These are phyloP conservation scores for Boletus rufocinnamomeus DNA, from an alignment of 768 basidiomycete species.

Conservation along the genomic window DNA sequence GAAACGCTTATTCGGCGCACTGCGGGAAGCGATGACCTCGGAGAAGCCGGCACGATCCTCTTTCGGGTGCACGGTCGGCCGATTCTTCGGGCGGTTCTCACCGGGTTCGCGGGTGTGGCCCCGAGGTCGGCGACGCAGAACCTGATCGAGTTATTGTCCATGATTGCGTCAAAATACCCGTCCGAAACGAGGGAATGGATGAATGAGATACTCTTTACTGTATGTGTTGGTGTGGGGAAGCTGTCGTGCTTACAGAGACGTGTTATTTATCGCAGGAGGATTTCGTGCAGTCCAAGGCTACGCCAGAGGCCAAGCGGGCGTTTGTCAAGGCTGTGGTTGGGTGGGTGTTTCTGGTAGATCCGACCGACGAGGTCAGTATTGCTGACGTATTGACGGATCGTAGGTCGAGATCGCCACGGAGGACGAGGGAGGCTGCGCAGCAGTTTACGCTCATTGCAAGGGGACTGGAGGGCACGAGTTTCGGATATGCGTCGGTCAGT, in stretches of 20 bases:
- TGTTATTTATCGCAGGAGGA: slow-evolving; percentile 55
- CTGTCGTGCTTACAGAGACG: background rate
- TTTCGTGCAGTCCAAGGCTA: slow-evolving; percentile 75
- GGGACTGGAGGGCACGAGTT: slow-evolving; percentile 82
- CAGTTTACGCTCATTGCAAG: slow-evolving; percentile 85
- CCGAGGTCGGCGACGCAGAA: slow-evolving; percentile 84
- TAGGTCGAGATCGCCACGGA: slow-evolving; percentile 72
- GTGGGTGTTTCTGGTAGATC: slow-evolving; percentile 40
- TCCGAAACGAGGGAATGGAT: slow-evolving; percentile 69
- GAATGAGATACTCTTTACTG: slow-evolving; percentile 65
- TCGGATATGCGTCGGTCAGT: slow-evolving; percentile 75
- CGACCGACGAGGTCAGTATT: background rate
- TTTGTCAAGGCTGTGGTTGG: slow-evolving; percentile 72
- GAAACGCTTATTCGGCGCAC: slow-evolving; percentile 65
- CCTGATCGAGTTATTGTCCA: slow-evolving; percentile 78
- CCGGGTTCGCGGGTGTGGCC: slow-evolving; percentile 81
- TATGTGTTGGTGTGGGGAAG: slow-evolving; percentile 31
- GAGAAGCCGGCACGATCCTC: slow-evolving; percentile 52
- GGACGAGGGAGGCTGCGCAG: slow-evolving; percentile 79
- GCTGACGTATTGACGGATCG: slow-evolving; percentile 4
- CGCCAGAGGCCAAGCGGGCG: slow-evolving; percentile 71
- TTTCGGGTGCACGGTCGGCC: slow-evolving; percentile 57
- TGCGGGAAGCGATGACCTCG: slow-evolving; percentile 61
- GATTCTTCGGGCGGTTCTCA: slow-evolving; percentile 72
- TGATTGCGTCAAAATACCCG: slow-evolving; percentile 59